Base-by-base conservation (phyloP, 768 basidiomycete genomes). In the Gloeopeniophorella convolvens region DNA sequence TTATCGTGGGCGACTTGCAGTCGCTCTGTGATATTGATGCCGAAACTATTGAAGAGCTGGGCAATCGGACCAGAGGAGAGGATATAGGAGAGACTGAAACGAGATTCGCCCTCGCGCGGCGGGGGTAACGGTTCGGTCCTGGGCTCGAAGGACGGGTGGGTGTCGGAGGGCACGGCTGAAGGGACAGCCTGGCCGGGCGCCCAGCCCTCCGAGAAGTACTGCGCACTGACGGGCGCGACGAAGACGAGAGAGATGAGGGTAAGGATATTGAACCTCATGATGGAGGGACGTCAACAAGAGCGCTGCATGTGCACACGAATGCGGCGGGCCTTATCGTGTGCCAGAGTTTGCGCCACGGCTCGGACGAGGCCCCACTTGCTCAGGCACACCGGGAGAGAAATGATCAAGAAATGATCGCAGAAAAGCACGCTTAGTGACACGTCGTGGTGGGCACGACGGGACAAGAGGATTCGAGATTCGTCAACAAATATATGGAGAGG, bases 171-270 rank as follows among this genome's bases (percentile, higher is more conserved):
- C 5, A 27, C 37, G 18, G 35, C 50, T n/a, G 42, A 39, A 23
- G 60, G 62, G 39, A 70, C 71, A 0, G 78, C 69, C 61, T 89
- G 82, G 24, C 86, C 88, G 3, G 89, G 89, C 24, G 70, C 61
- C 89, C 89, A 91, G n/a, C 89, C 89, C 27, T 71, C 70, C 3
- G 87, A 89, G 66, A 89, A 83, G 66, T 89, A 89, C 56, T 86
- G 81, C 11, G 85, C 86, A 43, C 68, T 66, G 36, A 66, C 70
- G 20, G 70, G 65, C 1, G 58, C 52, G 45, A 68, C 64, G 44
- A 65, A 65, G 18, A 47, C 44, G 27, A 57, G 49, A 18, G 48
- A 23, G 40, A 24, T 34, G 44, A 53, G 34, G 8, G 45, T 28
- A 24, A 58, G 37, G 9, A 49, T 20, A 24, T 32, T 18, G 5